Percentiles rank a stretch among this genome's conserved stretches.
Evolutionary conservation across 2,329 filamentous ascomycete species (phyloP).

Genomic region (Xylaria sp.): DNA sequence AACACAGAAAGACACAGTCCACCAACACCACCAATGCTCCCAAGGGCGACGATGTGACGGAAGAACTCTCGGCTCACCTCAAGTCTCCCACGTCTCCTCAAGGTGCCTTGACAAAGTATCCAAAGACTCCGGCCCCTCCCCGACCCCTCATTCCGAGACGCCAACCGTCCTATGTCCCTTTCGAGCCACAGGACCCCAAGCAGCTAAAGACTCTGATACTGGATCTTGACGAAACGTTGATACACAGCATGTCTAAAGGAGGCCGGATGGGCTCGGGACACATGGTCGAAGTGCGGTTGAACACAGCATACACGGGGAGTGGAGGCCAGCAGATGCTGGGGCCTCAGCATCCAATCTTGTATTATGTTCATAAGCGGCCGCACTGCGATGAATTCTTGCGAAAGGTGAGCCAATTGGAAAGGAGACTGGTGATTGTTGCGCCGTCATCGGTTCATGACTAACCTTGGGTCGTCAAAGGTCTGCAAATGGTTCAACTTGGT

Average conservation of each 20-base stretch:
- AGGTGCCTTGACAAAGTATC: slow-evolving; percentile 85
- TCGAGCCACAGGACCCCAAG: slow-evolving; percentile 63
- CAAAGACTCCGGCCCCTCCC: slow-evolving; percentile 87
- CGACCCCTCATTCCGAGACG: slow-evolving; percentile 88
- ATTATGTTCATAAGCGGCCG: slow-evolving; percentile 98
- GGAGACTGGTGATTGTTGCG: neutral
- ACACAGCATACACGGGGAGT: slow-evolving; percentile 74
- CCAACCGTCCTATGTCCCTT: slow-evolving; percentile 85
- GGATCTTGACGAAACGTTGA: slow-evolving; percentile 95
- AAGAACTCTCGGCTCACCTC: slow-evolving; percentile 78
- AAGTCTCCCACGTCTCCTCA: slow-evolving; percentile 93
- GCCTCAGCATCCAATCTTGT: slow-evolving; percentile 94
- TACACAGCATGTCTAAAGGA: slow-evolving; percentile 97
- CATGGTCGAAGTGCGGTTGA: slow-evolving; percentile 97
- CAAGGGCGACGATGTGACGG: slow-evolving; percentile 53
- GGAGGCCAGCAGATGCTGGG: slow-evolving; percentile 75
- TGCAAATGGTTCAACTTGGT: slow-evolving; percentile 99
- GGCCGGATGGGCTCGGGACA: slow-evolving; percentile 95
- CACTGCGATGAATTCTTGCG: slow-evolving; percentile 97
- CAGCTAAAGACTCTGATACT: slow-evolving; percentile 94
- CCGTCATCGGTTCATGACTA: slow-evolving; percentile 37
- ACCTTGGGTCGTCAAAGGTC: slow-evolving; percentile 62
- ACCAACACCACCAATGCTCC: slow-evolving; percentile 59
- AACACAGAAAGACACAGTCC: slow-evolving; percentile 71
- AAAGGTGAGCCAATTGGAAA: slow-evolving; percentile 64